These are phyloP conservation scores for Tilletiopsis washingtonensis DNA, from an alignment of 1,284 basidiomycete genomes.

Conservation along the genomic window DNA sequence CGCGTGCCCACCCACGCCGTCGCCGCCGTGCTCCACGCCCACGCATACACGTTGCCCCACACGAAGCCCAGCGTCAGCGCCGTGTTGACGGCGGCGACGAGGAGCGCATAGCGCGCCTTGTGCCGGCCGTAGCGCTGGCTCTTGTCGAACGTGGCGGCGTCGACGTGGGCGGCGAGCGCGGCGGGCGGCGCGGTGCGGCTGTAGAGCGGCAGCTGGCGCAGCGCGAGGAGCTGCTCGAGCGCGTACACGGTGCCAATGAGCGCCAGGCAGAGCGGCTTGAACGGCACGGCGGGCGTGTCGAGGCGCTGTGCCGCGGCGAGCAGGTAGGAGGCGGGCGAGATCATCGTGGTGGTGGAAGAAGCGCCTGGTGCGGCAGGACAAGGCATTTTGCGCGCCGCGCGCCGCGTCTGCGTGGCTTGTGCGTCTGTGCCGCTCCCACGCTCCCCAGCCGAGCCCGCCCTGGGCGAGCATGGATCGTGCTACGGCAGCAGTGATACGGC, in stretches of 20 bases:
- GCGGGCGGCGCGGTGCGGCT: constrained; percentile 68
- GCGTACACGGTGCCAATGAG: constrained; percentile 67
- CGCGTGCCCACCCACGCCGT: constrained; percentile 38
- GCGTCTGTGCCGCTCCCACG: no score
- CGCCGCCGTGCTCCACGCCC: constrained; percentile 65
- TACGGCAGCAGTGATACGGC: no score
- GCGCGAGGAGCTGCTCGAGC: constrained; percentile 76
- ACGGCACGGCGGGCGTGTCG: no score
- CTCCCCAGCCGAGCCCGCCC: no score
- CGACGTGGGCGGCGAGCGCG: constrained; percentile 66
- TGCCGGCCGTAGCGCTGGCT: constrained; percentile 84
- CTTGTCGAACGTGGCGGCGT: constrained; percentile 68
- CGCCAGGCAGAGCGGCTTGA: no score
- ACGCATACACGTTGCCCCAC: constrained; percentile 68
- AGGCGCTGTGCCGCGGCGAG: no score
- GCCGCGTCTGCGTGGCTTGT: no score
- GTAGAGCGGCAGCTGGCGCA: constrained; percentile 78
- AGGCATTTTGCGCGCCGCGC: no score
- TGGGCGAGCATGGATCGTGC: no score
- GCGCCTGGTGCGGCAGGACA: no score
- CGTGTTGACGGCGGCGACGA: constrained; percentile 68
- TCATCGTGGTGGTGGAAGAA: no score
- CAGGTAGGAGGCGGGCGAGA: no score
- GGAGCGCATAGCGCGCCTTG: constrained; percentile 76
- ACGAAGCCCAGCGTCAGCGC: constrained; percentile 64